Base-by-base conservation (phyloP, 257 asterid genomes). In the Nicotiana paniculata region DNA sequence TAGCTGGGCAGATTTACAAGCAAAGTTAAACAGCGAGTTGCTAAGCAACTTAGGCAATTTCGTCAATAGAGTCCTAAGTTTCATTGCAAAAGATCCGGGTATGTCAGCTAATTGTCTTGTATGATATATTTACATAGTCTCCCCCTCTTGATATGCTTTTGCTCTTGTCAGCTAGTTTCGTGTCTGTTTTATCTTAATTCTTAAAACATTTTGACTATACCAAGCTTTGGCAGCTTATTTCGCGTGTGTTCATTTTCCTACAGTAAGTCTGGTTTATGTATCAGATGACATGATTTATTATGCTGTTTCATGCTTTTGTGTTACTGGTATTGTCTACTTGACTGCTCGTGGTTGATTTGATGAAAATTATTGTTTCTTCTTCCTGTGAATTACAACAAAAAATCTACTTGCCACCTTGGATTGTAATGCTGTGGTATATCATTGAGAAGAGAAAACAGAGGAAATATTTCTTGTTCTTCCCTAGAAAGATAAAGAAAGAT, bases 1-100 rank as follows among this genome's bases (percentile, higher is more conserved):
- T 88, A 91, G 97, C 16, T 95, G 99, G 98, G 82, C 79, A 5
- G 98, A 95, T 86, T 88, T 95, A 90, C 99, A 91, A 91, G 97
- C 97, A 21, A 95, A 95, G 91, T 77, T 90, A 81, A 95, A 95
- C 77, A 77, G 89, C 67, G 98, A 95, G 87, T 89, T 95, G 88
- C 90, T 93, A 59, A 89, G 83, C 86, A 95, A 93, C 89, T 91
- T 95, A 17, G 99, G 98, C 54, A 95, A 95, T 88, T 93, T 93
- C 82, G 80, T 95, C 77, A 95, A 95, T 85, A 90, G 99, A 43
- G 99, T 95, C 51, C 84, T 95, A 90, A 95, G 97, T 86, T 95
- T 95, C 90, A 90, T 95, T 26, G 96, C 91, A 35, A 93, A 93
- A 87, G 97, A 91, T 83, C 90, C 95, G 87, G 95, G 99, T 92